These are phyloP conservation scores for Trichothecium roseum DNA, from an alignment of 2,329 filamentous ascomycete genomes.

Conservation along the genomic window DNA sequence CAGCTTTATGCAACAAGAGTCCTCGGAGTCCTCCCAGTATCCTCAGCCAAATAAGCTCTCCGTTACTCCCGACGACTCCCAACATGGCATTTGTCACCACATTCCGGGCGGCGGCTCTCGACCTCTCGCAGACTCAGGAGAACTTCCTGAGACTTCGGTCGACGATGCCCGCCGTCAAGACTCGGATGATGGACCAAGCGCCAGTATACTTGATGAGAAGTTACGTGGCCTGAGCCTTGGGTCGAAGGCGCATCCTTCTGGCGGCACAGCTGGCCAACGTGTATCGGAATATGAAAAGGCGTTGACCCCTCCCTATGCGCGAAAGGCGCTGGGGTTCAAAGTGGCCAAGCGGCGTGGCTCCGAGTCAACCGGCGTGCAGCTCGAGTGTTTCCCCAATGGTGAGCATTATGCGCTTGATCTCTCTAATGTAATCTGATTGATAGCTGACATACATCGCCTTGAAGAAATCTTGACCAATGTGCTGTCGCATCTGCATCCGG, in stretches of 20 bases:
- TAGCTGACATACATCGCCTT: not conserved
- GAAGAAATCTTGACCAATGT: slow-evolving; percentile 87
- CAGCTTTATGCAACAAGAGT: slow-evolving; percentile 57
- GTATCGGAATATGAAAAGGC: slow-evolving; percentile 54
- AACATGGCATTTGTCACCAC: slow-evolving; percentile 47
- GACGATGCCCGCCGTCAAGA: slow-evolving; percentile 12
- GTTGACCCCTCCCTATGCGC: slow-evolving; percentile 33
- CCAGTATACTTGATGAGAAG: slow-evolving; percentile 35
- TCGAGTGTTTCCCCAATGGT: slow-evolving; percentile 73
- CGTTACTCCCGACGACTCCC: slow-evolving; percentile 24
- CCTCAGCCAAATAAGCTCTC: slow-evolving; percentile 25
- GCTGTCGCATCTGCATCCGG: slow-evolving; percentile 78
- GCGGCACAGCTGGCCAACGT: slow-evolving; percentile 32
- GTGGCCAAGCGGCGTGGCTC: slow-evolving; percentile 37
- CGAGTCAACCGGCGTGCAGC: slow-evolving; percentile 27
- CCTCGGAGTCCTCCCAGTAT: slow-evolving; percentile 31
- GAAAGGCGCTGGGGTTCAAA: slow-evolving; percentile 43
- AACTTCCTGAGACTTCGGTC: slow-evolving; percentile 24
- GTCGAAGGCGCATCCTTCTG: slow-evolving; percentile 16
- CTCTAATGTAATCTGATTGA: slow-evolving; percentile 8
- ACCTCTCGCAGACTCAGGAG: slow-evolving; percentile 21
- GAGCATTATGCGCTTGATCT: slow-evolving; percentile 15
- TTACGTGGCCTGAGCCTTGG: slow-evolving; percentile 40
- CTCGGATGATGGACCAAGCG: slow-evolving; percentile 23
- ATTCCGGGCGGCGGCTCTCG: slow-evolving; percentile 27